These are phyloP conservation scores for Suillus americanus DNA, from an alignment of 768 basidiomycete species.

Conservation along the genomic window DNA sequence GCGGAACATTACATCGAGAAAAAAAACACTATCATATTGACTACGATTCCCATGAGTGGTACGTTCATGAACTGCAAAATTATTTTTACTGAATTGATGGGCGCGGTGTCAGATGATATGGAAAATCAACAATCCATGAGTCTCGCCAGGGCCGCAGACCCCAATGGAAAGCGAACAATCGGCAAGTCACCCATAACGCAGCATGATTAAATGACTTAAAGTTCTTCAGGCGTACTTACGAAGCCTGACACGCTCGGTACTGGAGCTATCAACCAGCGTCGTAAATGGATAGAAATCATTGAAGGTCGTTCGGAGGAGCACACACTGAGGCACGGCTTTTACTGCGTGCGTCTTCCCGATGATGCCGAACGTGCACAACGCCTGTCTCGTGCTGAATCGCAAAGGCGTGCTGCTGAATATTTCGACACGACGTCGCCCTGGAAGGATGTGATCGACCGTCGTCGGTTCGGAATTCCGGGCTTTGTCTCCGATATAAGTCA, in stretches of 20 bases:
- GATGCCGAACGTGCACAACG: conserved; percentile 33
- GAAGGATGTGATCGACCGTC: conserved; percentile 23
- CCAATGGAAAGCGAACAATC: conserved; percentile 48
- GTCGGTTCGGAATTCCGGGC: conserved; percentile 37
- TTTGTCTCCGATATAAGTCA: conserved; percentile 35
- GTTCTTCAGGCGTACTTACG: conserved; percentile 47
- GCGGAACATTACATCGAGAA: conserved; percentile 44
- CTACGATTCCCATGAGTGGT: conserved; percentile 57
- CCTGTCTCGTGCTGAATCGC: conserved; percentile 32
- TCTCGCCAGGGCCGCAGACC: conserved; percentile 47
- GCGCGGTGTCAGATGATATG: conserved; percentile 45
- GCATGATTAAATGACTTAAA: neutral
- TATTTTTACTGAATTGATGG: neutral
- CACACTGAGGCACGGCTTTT: conserved; percentile 40
- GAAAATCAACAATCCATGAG: conserved; percentile 56
- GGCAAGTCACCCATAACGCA: conserved; percentile 30
- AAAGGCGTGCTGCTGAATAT: conserved; percentile 15
- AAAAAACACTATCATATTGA: conserved; percentile 52
- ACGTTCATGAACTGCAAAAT: neutral
- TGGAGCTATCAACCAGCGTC: conserved; percentile 34
- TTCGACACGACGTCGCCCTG: conserved; percentile 32
- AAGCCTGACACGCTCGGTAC: conserved; percentile 49
- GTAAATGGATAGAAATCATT: conserved; percentile 43
- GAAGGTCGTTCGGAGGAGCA: conserved; percentile 36
- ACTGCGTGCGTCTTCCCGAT: conserved; percentile 42